These are phyloP conservation scores for Fusarium sp. DNA, from an alignment of 2,329 filamentous ascomycete species.

Conservation along the genomic window DNA sequence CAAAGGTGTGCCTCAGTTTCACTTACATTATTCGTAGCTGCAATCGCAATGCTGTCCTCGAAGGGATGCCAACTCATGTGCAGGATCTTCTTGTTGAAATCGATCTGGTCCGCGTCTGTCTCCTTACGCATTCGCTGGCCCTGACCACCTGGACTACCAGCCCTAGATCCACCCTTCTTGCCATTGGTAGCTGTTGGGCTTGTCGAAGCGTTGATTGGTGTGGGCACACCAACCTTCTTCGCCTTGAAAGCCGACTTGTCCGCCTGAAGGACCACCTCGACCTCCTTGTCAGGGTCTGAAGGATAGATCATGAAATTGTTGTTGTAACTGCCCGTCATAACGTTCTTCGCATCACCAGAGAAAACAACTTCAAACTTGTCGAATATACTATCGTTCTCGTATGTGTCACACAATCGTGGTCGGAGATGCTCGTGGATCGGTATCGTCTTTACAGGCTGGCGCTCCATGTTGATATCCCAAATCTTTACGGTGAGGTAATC, in stretches of 20 bases:
- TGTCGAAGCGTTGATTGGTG: conserved; percentile 87
- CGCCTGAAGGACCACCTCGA: conserved; percentile 95
- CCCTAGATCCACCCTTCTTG: conserved; percentile 90
- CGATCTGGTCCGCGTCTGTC: conserved; percentile 98
- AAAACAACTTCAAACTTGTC: conserved; percentile 99
- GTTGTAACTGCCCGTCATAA: conserved; percentile 99
- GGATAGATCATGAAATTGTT: conserved; percentile 99
- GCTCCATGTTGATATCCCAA: conserved; percentile 99
- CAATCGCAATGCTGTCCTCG: conserved; percentile 99
- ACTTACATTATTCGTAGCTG: conserved; percentile 98
- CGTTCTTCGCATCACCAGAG: conserved; percentile 96
- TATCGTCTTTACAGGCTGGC: conserved; percentile 96
- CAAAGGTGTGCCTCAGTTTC: background rate
- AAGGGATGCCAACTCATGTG: conserved; percentile 99
- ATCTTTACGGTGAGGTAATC: conserved; percentile 99
- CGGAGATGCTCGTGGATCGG: conserved; percentile 97
- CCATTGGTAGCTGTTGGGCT: conserved; percentile 76
- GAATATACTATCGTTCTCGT: conserved; percentile 99
- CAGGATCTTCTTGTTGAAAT: conserved; percentile 99
- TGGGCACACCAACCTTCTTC: conserved; percentile 98
- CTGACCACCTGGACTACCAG: conserved; percentile 83
- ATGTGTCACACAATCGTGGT: conserved; percentile 94
- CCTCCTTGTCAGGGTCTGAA: conserved; percentile 93
- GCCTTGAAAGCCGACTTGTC: conserved; percentile 99
- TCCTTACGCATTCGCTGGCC: conserved; percentile 98